Evolutionary conservation across 345 rosid species (phyloP), one percentile per base, ranked within the genome.

Genomic region (Melaleuca quinquenervia): DNA sequence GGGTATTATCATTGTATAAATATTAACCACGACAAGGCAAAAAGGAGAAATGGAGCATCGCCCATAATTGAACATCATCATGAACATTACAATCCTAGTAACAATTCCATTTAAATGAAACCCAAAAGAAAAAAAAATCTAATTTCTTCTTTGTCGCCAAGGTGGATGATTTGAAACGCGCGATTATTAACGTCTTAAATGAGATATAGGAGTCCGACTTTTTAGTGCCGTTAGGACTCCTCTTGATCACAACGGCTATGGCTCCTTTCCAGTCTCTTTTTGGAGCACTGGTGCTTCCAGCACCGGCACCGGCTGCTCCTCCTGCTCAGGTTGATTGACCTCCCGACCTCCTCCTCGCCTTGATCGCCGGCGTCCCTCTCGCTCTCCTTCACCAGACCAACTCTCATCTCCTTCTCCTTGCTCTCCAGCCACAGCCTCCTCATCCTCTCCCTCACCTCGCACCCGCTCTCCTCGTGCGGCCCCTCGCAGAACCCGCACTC

Each of bases 201-300:
- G n/a, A n/a, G n/a, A n/a, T n/a, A n/a, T n/a, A n/a, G n/a, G n/a
- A n/a, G n/a, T n/a, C n/a, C n/a, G n/a, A n/a, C n/a, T n/a, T n/a
- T n/a, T n/a, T n/a, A n/a, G n/a, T n/a, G n/a, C n/a, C n/a, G n/a
- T n/a, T n/a, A 6, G 29, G 45, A 32, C 45, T 29, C 44, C 45
- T 26, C n/a, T 49, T 32, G 20, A 83, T 85, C 44, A 82, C 27
- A 56, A 45, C 41, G 22, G 87, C 91, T 88, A 2, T 5, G 24
- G 70, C 45, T 90, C 86, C 89, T 87, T 16, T 86, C 84, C 55
- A 91, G 84, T 22, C 84, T 89, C 87, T 86, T 91, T 86, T 84
- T 89, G 90, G 90, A 86, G 82, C 91, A 90, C 64, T 85, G 88
- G 78, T 91, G 91, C 78, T 87, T 90, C 54, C 53, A 84, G 58